phyloP scores from a whole-genome alignment of 2,329 filamentous ascomycete species.

The Conoideocrella luteorostrata region DNA sequence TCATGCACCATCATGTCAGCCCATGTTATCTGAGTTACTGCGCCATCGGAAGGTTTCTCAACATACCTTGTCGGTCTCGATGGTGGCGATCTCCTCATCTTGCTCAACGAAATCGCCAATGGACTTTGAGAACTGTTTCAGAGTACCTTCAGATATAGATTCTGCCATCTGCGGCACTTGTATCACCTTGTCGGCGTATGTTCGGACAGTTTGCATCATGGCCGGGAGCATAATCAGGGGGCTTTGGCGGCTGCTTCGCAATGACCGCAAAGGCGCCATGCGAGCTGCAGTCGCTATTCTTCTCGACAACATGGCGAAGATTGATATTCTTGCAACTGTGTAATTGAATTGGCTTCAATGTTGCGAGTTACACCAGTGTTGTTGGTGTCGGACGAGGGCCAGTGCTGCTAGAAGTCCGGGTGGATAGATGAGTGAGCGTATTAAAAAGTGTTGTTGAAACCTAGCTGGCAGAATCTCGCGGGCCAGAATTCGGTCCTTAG shows the following conservation, averaged over 20 bases:
- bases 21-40: background rate
- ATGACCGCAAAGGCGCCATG: constrained; percentile 35
- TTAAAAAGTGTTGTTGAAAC: no score
- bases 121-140: constrained; percentile 92
- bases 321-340: no score
- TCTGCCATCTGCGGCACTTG: constrained; percentile 98
- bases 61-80: constrained; percentile 93
- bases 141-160: constrained; percentile 93
- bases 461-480: no score
- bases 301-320: constrained; percentile 42
- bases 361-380: no score
- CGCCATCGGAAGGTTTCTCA: background rate
- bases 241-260: constrained; percentile 16
- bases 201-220: constrained; percentile 51
- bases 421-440: no score
- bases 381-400: no score
- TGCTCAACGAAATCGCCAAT: constrained; percentile 90
- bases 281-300: constrained; percentile 36
- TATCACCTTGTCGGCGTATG: constrained; percentile 73
- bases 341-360: no score
- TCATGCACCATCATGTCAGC: background rate
- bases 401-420: no score
- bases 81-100: constrained; percentile 97
- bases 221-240: constrained; percentile 36
- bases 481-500: no score